These are phyloP conservation scores for Tuber borchii DNA, from an alignment of 495 filamentous ascomycete genomes.

Conservation along the genomic window DNA sequence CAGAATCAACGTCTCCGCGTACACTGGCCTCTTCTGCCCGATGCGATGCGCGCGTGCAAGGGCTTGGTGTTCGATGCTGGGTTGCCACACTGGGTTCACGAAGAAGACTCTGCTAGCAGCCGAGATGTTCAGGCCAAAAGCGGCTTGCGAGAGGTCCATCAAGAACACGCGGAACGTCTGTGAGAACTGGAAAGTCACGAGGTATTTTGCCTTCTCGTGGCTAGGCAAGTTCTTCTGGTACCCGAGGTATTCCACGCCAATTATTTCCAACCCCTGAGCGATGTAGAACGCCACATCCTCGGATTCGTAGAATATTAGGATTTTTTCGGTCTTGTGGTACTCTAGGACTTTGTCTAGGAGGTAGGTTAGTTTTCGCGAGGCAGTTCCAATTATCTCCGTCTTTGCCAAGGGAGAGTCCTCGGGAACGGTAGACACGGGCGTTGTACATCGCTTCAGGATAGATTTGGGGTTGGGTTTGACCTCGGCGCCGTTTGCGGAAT, in stretches of 20 bases:
- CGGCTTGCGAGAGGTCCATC: slow-evolving; percentile 84
- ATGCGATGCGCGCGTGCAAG: slow-evolving; percentile 87
- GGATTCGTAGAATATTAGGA: slow-evolving; percentile 86
- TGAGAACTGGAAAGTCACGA: slow-evolving; percentile 67
- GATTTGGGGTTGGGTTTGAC: slow-evolving; percentile 13
- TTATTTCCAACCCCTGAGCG: slow-evolving; percentile 69
- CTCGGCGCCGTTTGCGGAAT: not conserved
- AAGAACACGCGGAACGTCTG: slow-evolving; percentile 63
- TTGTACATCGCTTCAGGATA: slow-evolving; percentile 37
- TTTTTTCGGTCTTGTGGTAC: slow-evolving; percentile 69
- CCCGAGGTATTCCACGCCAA: slow-evolving; percentile 71
- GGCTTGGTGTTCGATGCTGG: slow-evolving; percentile 81
- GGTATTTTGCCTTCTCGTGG: slow-evolving; percentile 59
- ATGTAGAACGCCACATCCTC: slow-evolving; percentile 78
- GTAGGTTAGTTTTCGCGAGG: slow-evolving; percentile 83
- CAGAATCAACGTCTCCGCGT: slow-evolving; percentile 81
- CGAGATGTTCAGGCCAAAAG: slow-evolving; percentile 77
- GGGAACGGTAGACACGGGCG: slow-evolving; percentile 35
- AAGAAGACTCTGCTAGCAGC: slow-evolving; percentile 85
- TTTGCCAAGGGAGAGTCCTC: slow-evolving; percentile 52
- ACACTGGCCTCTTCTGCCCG: slow-evolving; percentile 71
- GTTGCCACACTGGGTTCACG: slow-evolving; percentile 79
- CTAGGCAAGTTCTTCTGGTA: slow-evolving; percentile 66
- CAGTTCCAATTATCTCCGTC: slow-evolving; percentile 66
- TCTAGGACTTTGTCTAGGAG: slow-evolving; percentile 63